A percentile compares a stretch with the other conserved stretches of the same genome.
Evolutionary conservation across 345 rosid species (phyloP).

Genomic region (Sonneratia alba): DNA sequence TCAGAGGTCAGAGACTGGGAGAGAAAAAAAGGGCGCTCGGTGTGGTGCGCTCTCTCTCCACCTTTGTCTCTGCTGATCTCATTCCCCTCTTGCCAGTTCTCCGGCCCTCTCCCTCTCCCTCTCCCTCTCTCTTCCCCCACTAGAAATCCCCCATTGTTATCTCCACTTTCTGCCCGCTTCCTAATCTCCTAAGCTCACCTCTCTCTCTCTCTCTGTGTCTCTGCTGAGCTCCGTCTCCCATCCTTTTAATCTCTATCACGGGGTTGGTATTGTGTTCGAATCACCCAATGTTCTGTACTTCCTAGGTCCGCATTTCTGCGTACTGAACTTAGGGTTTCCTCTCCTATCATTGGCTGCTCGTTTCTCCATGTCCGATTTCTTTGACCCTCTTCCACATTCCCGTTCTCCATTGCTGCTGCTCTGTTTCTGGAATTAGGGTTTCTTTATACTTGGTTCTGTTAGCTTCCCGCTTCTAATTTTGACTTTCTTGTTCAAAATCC

Average conservation of each 20-base stretch:
- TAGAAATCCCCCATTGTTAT: slow-evolving; percentile 4
- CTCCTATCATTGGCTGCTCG: background rate
- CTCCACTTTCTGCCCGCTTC: background rate
- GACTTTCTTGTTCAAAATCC: background rate
- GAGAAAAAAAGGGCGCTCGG: background rate
- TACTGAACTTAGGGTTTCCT: slow-evolving; percentile 11
- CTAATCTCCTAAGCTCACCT: background rate
- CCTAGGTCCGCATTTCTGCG: background rate
- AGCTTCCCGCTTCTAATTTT: background rate
- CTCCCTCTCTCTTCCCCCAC: background rate
- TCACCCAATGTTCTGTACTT: slow-evolving; percentile 10
- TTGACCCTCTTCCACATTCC: background rate
- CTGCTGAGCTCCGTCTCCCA: background rate
- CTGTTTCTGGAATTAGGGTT: background rate
- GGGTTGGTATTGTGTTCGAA: slow-evolving; percentile 3
- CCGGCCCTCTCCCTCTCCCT: slow-evolving; percentile 3
- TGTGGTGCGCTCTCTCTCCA: slow-evolving; percentile 18
- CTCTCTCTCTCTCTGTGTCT: background rate
- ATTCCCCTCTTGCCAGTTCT: slow-evolving; percentile 29
- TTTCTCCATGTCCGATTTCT: background rate
- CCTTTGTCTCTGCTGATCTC: slow-evolving; percentile 27
- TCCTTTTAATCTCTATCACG: background rate
- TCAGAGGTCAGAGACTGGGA: no score
- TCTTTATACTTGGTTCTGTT: background rate
- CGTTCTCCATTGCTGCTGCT: background rate